Percentiles rank a stretch among this genome's conserved stretches.
These are phyloP conservation scores for Aspergillus sojae DNA, from an alignment of 2,329 filamentous ascomycete species.

Conservation along the genomic window DNA sequence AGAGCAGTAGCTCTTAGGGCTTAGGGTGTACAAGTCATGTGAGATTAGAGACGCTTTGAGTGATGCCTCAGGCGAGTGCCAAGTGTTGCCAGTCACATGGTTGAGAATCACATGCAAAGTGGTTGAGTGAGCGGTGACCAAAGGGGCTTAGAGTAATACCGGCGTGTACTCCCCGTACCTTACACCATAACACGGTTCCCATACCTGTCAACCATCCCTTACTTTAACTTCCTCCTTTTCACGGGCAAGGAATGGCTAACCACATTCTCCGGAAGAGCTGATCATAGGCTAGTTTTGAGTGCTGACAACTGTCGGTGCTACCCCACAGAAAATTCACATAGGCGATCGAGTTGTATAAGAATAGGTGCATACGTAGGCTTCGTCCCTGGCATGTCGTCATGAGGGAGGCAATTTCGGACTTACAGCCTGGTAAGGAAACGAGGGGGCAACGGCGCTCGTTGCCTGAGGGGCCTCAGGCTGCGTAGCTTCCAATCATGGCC, in stretches of 20 bases:
- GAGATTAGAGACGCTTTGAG: neutral
- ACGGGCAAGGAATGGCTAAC: neutral
- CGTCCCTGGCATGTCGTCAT: neutral
- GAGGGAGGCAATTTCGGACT: neutral
- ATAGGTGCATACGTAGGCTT: neutral
- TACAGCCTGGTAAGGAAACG: neutral
- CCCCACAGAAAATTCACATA: neutral
- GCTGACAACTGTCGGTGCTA: neutral
- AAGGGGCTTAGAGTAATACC: constrained; percentile 5
- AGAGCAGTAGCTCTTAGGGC: constrained; percentile 17
- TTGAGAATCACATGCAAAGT: constrained; percentile 21
- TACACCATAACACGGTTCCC: neutral
- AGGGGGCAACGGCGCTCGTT: neutral
- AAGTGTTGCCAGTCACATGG: constrained; percentile 14
- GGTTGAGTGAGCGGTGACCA: constrained; percentile 11
- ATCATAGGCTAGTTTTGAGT: neutral
- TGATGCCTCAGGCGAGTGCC: neutral
- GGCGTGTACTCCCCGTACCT: neutral
- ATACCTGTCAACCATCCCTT: neutral
- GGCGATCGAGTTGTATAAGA: neutral
- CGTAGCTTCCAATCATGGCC: constrained; percentile 11
- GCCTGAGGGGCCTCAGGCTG: neutral
- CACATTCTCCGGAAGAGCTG: neutral
- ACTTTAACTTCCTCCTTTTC: neutral
- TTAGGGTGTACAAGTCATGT: neutral